phyloP scores from a whole-genome alignment of 306 rosid species.

The Gillenia trifoliata region DNA sequence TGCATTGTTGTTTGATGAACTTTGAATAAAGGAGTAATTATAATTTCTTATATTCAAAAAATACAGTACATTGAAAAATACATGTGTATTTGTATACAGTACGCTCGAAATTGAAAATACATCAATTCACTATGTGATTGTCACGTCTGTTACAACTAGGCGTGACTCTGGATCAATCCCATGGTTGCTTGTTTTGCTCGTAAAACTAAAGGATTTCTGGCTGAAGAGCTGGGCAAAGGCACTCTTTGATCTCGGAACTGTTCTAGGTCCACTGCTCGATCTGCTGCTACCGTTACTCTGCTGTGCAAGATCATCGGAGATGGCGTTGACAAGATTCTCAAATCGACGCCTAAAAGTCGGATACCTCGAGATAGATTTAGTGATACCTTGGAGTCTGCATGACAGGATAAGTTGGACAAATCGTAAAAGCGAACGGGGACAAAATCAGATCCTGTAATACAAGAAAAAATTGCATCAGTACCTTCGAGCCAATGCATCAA shows the following conservation, averaged over 20 bases:
- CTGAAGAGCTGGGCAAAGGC: conserved; percentile 61
- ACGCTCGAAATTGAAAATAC: too few relatives aligned
- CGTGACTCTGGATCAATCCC: conserved; percentile 48
- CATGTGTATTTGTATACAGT: not conserved
- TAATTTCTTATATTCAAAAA: too few relatives aligned
- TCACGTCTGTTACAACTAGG: conserved; percentile 37
- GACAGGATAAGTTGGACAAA: not conserved
- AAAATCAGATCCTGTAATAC: not conserved
- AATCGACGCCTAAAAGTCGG: conserved; percentile 80
- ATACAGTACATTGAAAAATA: not conserved
- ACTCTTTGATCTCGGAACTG: conserved; percentile 70
- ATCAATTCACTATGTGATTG: conserved; percentile 29
- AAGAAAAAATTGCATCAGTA: conserved; percentile 13
- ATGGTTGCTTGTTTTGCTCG: conserved; percentile 32
- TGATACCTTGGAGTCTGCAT: conserved; percentile 81
- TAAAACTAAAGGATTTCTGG: conserved; percentile 51
- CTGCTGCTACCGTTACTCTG: conserved; percentile 24
- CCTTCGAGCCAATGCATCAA: conserved; percentile 91
- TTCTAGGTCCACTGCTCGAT: conserved; percentile 3
- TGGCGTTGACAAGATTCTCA: conserved; percentile 44
- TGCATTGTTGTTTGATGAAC: too few relatives aligned
- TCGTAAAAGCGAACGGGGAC: not conserved
- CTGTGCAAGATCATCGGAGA: conserved; percentile 51
- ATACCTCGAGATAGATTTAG: conserved; percentile 80
- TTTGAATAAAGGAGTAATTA: too few relatives aligned